phyloP scores from a whole-genome alignment of 2,329 filamentous ascomycete genomes.

The Pseudogymnoascus sp. region DNA sequence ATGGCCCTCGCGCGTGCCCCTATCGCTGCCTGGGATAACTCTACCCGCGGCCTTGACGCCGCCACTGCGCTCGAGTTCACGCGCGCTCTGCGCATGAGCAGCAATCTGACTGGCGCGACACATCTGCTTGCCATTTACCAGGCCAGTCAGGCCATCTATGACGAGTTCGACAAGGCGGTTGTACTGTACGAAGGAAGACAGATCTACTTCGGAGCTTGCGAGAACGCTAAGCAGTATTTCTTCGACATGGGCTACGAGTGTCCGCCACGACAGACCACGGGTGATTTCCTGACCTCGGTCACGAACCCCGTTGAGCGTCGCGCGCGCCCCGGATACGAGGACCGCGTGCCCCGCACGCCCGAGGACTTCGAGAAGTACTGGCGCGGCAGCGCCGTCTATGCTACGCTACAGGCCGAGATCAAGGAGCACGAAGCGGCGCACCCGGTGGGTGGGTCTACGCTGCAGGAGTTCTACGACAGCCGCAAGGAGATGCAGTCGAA shows the following conservation, averaged over 20 bases:
- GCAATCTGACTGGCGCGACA: slow-evolving; percentile 55
- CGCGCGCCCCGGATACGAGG: slow-evolving; percentile 46
- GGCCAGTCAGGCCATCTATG: slow-evolving; percentile 60
- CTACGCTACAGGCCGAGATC: slow-evolving; percentile 37
- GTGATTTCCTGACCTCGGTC: slow-evolving; percentile 72
- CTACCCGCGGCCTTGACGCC: slow-evolving; percentile 63
- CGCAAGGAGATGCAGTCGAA: slow-evolving; percentile 34
- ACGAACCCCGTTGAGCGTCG: slow-evolving; percentile 54
- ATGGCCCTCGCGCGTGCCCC: slow-evolving; percentile 52
- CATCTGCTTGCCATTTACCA: slow-evolving; percentile 66
- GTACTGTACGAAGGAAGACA: slow-evolving; percentile 61
- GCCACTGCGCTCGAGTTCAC: slow-evolving; percentile 68
- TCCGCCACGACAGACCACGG: slow-evolving; percentile 43
- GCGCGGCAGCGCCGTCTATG: slow-evolving; percentile 36
- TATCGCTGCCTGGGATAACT: slow-evolving; percentile 22
- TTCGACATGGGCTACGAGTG: slow-evolving; percentile 61
- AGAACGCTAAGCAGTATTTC: slow-evolving; percentile 61
- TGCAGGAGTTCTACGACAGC: slow-evolving; percentile 32
- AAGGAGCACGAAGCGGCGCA: slow-evolving; percentile 40
- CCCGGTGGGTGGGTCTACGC: slow-evolving; percentile 27
- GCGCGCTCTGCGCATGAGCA: slow-evolving; percentile 53
- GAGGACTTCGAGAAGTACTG: slow-evolving; percentile 48
- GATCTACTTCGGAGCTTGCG: slow-evolving; percentile 61
- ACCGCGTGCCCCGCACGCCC: slow-evolving; percentile 46
- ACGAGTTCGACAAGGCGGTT: slow-evolving; percentile 61